These are phyloP conservation scores for Penicillium maclennaniae DNA, from an alignment of 495 filamentous ascomycete genomes.

Conservation along the genomic window DNA sequence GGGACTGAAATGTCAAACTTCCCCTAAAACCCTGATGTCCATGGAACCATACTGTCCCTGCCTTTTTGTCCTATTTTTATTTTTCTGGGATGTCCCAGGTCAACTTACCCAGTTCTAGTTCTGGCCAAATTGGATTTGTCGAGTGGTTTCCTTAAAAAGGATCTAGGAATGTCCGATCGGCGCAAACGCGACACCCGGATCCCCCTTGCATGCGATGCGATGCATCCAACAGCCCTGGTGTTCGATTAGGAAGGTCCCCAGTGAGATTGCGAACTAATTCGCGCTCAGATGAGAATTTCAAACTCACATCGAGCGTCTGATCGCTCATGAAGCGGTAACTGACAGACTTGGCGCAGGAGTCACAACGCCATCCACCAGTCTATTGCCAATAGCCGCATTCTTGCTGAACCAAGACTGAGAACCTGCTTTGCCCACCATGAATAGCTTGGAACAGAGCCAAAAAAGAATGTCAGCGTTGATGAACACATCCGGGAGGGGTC, in stretches of 20 bases:
- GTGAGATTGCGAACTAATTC: neutral
- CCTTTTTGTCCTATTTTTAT: no score
- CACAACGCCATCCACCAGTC: neutral
- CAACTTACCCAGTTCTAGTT: no score
- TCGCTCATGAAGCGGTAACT: neutral
- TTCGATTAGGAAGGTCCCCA: constrained; percentile 2
- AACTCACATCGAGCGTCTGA: neutral
- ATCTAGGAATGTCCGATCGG: constrained; percentile 9
- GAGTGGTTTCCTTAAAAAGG: neutral
- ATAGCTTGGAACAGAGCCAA: neutral
- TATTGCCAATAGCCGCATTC: constrained; percentile 15
- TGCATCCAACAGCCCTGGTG: constrained; percentile 2
- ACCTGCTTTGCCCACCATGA: neutral
- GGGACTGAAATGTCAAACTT: neutral
- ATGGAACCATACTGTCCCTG: neutral
- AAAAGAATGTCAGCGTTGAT: neutral
- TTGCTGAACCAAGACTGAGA: neutral
- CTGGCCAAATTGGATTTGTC: neutral
- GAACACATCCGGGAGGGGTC: constrained; percentile 3
- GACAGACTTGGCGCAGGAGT: constrained; percentile 1
- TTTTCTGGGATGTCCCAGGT: no score
- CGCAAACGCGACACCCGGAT: constrained; percentile 1
- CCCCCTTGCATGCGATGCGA: constrained; percentile 4
- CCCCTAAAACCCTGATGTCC: neutral
- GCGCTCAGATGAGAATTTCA: neutral